Evolutionary conservation across 495 filamentous ascomycete species (phyloP), one percentile per base, ranked within the genome.

Genomic region (Annulohypoxylon nitens): DNA sequence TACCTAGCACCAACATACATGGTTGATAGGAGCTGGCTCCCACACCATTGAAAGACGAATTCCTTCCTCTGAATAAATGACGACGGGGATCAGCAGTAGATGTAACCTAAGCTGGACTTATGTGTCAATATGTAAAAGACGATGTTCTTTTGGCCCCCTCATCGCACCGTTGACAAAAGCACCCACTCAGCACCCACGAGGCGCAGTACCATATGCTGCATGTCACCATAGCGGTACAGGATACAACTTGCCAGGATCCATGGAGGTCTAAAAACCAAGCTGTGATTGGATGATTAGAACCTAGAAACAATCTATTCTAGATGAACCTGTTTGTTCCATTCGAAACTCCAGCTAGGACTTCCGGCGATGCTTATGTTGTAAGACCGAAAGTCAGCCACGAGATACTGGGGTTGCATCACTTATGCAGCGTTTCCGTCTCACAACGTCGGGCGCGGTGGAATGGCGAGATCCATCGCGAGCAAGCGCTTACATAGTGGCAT

Each of bases 141-240:
- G 43, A 47, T 47, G 43, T 47, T 20, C 43, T 47, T 47, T 47
- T 47, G 43, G 43, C 43, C 43, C 43, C 43, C 43, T 7, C 43
- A 12, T 7, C 18, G 43, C 43, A 47, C 18, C 43, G 43, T 47
- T 16, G n/a, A 47, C 16, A 47, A 47, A 43, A 43, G 39, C 36
- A 39, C 9, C 36, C 30, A 30, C 30, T 6, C 8, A 45, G 41
- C 43, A 47, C 16, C 43, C 43, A 47, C n/a, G 43, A 20, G 43
- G 43, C 43, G 43, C 43, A 47, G 43, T 47, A 47, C 43, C 16
- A 47, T 20, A 43, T 8, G 4, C 43, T 18, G n/a, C 16, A 47
- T 18, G 43, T 47, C 41, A 16, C 41, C 14, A 45, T 12, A 45
- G 41, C 41, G 14, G 14, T 45, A 16, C 14, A 45, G 41, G 12